Base-by-base conservation (phyloP, 2,329 filamentous ascomycete species). In the Fusarium stilboides region DNA sequence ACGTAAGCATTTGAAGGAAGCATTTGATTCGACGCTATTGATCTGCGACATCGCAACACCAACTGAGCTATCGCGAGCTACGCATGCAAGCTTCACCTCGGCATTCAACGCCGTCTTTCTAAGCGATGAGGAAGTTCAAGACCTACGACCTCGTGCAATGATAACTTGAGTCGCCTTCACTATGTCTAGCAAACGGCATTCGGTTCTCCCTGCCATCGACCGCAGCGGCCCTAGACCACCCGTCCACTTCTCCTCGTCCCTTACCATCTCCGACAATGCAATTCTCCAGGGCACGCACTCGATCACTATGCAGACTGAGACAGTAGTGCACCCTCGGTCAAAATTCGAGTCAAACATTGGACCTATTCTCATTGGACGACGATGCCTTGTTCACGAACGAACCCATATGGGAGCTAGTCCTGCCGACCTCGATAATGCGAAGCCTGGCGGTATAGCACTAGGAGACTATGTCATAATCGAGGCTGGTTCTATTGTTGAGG, bases 241-340 rank as follows among this genome's bases (percentile, higher is more conserved):
- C 3, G 86, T 89, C 51, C 85, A 87, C 73, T 86, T 91, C 77
- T 87, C 88, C 19, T 86, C 87, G 0, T 84, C 85, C 19, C 80
- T 90, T 58, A 85, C 84, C 31, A 89, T 92, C 61, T 86, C 89
- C 75, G 89, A 91, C 69, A 86, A 86, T 61, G 88, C 89, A 13
- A 81, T 87, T 19, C 81, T 92, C 19, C 88, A 84, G 19, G 96
- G 96, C 68, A 89, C 87, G 4, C 87, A 97, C 77, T 90, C 89
- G 2, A 93, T 99, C 68, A 91, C 89, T 44, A 89, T 98, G 67
- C 91, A 91, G 58, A 86, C 92, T 24, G 90, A 94, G 75, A 91
- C 89, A 5, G 88, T 98, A 8, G 82, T 99, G n/a, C 95, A 98
- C 75, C 94, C 96, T 2, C 92, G 94, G 49, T 88, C 91, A 17